These are phyloP conservation scores for Iris pallida DNA, from an alignment of 116 monocot genomes.

Conservation along the genomic window DNA sequence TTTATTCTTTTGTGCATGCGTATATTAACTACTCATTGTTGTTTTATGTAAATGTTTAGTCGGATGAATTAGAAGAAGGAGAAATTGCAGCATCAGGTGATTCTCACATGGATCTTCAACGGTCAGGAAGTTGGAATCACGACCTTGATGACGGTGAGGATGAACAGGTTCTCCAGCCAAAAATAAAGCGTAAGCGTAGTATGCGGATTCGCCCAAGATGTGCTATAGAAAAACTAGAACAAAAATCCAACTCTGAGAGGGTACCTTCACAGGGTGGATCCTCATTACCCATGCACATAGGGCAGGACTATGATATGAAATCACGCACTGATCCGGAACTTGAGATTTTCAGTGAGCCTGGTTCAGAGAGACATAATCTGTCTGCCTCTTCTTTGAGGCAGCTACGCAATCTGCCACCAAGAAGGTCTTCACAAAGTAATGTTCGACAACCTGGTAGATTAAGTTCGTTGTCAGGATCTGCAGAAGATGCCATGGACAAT, in stretches of 20 bases:
- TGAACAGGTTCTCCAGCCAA: slow-evolving; percentile 75
- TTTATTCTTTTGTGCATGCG: background rate
- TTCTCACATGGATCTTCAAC: slow-evolving; percentile 64
- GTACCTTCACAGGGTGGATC: slow-evolving; percentile 13
- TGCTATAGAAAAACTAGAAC: slow-evolving; percentile 47
- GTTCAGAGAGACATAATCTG: slow-evolving; percentile 22
- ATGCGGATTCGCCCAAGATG: slow-evolving; percentile 59
- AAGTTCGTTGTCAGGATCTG: slow-evolving; percentile 39
- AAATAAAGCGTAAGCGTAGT: slow-evolving; percentile 78
- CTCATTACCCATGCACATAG: slow-evolving; percentile 22
- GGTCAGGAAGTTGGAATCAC: slow-evolving; percentile 62
- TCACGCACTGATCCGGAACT: slow-evolving; percentile 28
- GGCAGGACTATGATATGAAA: slow-evolving; percentile 31
- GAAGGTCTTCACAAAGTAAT: slow-evolving; percentile 36
- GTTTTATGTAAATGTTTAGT: slow-evolving; percentile 17
- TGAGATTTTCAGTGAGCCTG: slow-evolving; percentile 31
- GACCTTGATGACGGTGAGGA: slow-evolving; percentile 75
- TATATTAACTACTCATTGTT: background rate
- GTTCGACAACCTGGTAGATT: slow-evolving; percentile 34
- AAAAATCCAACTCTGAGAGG: slow-evolving; percentile 31
- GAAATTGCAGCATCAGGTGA: slow-evolving; percentile 91
- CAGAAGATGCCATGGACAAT: slow-evolving; percentile 42
- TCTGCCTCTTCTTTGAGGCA: slow-evolving; percentile 30
- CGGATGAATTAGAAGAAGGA: slow-evolving; percentile 87
- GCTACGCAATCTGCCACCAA: slow-evolving; percentile 40